Percentiles rank a stretch among this genome's conserved stretches.
Conservation (phyloP, 306 rosid genomes). For the Malus sylvestris region DNA sequence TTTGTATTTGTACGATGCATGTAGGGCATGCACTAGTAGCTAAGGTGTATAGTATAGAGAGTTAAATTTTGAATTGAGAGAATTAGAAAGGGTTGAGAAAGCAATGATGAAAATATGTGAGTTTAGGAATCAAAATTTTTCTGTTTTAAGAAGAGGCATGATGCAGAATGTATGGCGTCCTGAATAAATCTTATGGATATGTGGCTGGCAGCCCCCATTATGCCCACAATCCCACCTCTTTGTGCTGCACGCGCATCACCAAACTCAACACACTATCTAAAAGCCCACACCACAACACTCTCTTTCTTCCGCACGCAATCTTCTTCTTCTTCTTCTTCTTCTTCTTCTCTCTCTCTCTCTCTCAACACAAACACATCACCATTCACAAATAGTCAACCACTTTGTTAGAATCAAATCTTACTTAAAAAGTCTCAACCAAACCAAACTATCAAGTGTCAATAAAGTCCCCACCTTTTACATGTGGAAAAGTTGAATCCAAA, state of each 20-base stretch:
- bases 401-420: slow-evolving; percentile 35
- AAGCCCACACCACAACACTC: slow-evolving; percentile 1
- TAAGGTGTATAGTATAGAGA: background rate
- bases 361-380: background rate
- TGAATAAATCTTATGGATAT: slow-evolving; percentile 63
- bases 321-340: background rate
- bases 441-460: background rate
- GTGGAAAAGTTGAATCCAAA: slow-evolving; percentile 23
- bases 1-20: background rate
- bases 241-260: slow-evolving; percentile 96
- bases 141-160: slow-evolving; percentile 44
- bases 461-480: slow-evolving; percentile 21
- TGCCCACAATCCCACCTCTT: slow-evolving; percentile 59
- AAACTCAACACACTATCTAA: slow-evolving; percentile 59
- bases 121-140: slow-evolving; percentile 38
- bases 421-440: slow-evolving; percentile 40
- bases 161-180: slow-evolving; percentile 63
- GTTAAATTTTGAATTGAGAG: background rate
- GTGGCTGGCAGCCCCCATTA: slow-evolving; percentile 74
- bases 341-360: background rate
- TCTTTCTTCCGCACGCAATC: slow-evolving; percentile 16
- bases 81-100: slow-evolving; percentile 8
- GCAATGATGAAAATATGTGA: slow-evolving; percentile 55
- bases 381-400: slow-evolving; percentile 47
- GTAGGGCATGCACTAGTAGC: background rate